These are phyloP conservation scores for Coprinellus micaceus DNA, from an alignment of 768 basidiomycete species.

Conservation along the genomic window DNA sequence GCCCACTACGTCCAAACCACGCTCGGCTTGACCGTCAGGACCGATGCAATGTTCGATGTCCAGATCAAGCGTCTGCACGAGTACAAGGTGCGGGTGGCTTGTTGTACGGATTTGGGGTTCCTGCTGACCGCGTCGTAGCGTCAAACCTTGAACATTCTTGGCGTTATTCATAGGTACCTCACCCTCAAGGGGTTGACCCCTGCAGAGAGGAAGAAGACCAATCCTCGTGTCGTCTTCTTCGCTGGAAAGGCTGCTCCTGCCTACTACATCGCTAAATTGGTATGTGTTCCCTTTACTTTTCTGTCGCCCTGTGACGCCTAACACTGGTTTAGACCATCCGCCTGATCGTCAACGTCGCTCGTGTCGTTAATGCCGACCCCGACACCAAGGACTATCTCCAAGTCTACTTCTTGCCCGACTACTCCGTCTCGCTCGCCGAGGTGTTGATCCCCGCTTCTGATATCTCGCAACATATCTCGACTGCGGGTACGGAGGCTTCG, in stretches of 20 bases:
- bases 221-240: constrained; percentile 91
- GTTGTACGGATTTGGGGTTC: background rate
- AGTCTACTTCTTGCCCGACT: constrained; percentile 95
- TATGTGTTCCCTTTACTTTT: constrained; percentile 23
- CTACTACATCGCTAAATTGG: constrained; percentile 90
- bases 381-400: constrained; percentile 85
- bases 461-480: constrained; percentile 95
- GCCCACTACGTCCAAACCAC: constrained; percentile 71
- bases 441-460: constrained; percentile 89
- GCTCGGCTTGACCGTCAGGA: constrained; percentile 68
- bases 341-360: constrained; percentile 88
- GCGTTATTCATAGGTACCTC: constrained; percentile 72
- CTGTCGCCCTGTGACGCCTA: background rate
- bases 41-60: constrained; percentile 84
- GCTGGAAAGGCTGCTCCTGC: constrained; percentile 97
- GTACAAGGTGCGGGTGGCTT: constrained; percentile 71
- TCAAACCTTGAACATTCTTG: constrained; percentile 84
- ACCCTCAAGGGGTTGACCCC: constrained; percentile 74
- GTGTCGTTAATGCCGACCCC: constrained; percentile 75
- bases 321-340: constrained; percentile 63
- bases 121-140: constrained; percentile 41
- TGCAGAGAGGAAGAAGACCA: constrained; percentile 76
- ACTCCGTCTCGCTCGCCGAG: constrained; percentile 81
- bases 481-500: constrained; percentile 90
- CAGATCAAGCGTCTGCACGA: constrained; percentile 94